phyloP scores from a whole-genome alignment of 2,329 filamentous ascomycete species.

The Scopulariopsis brevicaulis region DNA sequence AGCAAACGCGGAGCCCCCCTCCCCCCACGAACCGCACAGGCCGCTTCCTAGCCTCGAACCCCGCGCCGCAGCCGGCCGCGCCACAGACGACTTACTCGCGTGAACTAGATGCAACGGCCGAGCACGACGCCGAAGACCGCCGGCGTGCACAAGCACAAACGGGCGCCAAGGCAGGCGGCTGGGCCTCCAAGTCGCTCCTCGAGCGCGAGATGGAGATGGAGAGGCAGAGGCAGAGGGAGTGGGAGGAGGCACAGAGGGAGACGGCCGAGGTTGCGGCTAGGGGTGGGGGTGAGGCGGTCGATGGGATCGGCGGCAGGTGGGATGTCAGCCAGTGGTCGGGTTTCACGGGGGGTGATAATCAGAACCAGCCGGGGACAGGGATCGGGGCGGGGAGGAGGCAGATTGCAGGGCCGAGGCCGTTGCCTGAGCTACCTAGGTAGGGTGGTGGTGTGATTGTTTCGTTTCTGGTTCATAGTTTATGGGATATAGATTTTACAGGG shows the following conservation, averaged over 20 bases:
- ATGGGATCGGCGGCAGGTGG: conserved; percentile 59
- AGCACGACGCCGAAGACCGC: conserved; percentile 51
- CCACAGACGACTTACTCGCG: conserved; percentile 40
- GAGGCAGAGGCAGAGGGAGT: conserved; percentile 63
- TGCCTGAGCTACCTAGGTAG: conserved; percentile 27
- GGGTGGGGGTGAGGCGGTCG: conserved; percentile 48
- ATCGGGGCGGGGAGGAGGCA: conserved; percentile 62
- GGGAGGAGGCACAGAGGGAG: conserved; percentile 65
- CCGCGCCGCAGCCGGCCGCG: conserved; percentile 28
- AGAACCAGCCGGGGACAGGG: conserved; percentile 55
- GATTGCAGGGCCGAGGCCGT: conserved; percentile 67
- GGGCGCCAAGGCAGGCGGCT: conserved; percentile 50
- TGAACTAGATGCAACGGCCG: conserved; percentile 43
- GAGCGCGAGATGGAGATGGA: conserved; percentile 76
- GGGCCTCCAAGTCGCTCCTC: conserved; percentile 58
- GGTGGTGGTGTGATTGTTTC: neutral
- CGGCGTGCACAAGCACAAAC: conserved; percentile 45
- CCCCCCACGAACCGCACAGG: conserved; percentile 35
- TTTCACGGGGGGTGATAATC: conserved; percentile 63
- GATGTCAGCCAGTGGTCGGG: conserved; percentile 67
- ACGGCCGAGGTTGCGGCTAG: conserved; percentile 41
- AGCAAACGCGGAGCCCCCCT: neutral
- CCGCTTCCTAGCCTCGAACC: conserved; percentile 43
- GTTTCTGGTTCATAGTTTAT: neutral
- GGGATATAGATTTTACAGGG: neutral